Percentiles rank a stretch among this genome's conserved stretches.
These are phyloP conservation scores for Trichoderma sp. DNA, from an alignment of 2,329 filamentous ascomycete genomes.

Conservation along the genomic window DNA sequence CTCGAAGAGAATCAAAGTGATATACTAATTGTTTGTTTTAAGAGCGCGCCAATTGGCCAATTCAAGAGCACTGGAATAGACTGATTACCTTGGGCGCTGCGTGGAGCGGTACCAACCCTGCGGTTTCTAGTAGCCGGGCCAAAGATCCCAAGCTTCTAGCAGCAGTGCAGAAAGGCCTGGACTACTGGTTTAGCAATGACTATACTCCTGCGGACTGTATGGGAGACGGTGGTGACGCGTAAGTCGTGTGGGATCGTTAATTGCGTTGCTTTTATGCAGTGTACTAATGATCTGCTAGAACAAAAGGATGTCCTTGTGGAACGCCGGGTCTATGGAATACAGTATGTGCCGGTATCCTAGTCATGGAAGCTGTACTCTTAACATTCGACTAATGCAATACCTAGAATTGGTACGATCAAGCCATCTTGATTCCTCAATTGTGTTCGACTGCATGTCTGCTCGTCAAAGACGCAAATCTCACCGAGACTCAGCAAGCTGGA, in stretches of 20 bases:
- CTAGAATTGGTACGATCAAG: constrained; percentile 36
- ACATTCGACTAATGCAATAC: neutral
- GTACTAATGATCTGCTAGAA: constrained; percentile 3
- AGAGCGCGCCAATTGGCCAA: constrained; percentile 36
- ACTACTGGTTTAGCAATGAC: constrained; percentile 36
- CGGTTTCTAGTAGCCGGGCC: constrained; percentile 29
- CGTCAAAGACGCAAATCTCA: constrained; percentile 31
- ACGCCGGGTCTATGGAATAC: constrained; percentile 34
- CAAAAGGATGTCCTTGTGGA: constrained; percentile 29
- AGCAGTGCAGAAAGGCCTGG: constrained; percentile 32
- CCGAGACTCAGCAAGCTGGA: constrained; percentile 29
- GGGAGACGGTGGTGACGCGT: constrained; percentile 32
- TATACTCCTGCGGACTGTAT: constrained; percentile 33
- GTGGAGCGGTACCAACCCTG: constrained; percentile 35
- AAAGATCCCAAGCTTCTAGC: constrained; percentile 27
- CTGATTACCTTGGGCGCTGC: constrained; percentile 33
- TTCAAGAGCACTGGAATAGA: constrained; percentile 35
- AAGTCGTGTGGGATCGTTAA: neutral
- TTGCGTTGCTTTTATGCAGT: neutral
- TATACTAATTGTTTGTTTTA: neutral
- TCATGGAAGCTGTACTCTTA: neutral
- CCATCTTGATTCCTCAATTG: constrained; percentile 34
- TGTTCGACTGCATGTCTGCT: constrained; percentile 33
- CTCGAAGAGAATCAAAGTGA: too few species aligned
- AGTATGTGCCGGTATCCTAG: constrained; percentile 1